Base-by-base conservation (phyloP, 768 basidiomycete genomes). In the Pleurotus eryngii region DNA sequence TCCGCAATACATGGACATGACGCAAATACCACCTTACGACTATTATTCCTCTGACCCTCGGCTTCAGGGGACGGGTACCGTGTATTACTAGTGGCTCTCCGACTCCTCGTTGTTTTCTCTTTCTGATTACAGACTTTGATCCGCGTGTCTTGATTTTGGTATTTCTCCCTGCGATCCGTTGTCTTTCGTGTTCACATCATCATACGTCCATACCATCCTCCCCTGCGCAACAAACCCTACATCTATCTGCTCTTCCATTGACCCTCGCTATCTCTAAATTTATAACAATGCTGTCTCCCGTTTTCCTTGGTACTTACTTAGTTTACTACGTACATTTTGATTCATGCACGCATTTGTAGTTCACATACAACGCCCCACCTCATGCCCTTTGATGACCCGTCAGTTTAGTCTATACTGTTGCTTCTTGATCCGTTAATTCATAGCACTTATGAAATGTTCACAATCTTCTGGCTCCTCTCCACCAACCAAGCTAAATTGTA, bases 1-100 rank as follows among this genome's bases (percentile, higher is more conserved):
- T 68, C 74, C 81, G 58, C 80, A 76, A 43, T 89, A 87, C 72
- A 73, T 87, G 76, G 88, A 88, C 69, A 78, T 83, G 80, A 77
- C 84, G 45, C 85, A 85, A 62, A 70, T 75, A 60, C 79, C 81
- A 68, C 81, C 81, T 63, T 89, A 88, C 71, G 87, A 87, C 61
- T 76, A 81, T 79, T 88, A 87, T 71, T 74, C 79, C 56, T 68
- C 77, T 66, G 81, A 84, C 42, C 65, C 65, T 63, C 79, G 75
- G 15, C n/a, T 40, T 53, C 51, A 42, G 38, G 51, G 51, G n/a
- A 42, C 51, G 38, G 51, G 51, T 6, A 42, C 51, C 22, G 51
- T 53, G 51, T 53, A 53, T 40, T 53, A 53, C 38, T 53, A 22
- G 20, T 45, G 42, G 20, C 20, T 4, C 11, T 35, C 30, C 30